These are phyloP conservation scores for Xylaria sp. DNA, from an alignment of 2,329 filamentous ascomycete species.

Conservation along the genomic window DNA sequence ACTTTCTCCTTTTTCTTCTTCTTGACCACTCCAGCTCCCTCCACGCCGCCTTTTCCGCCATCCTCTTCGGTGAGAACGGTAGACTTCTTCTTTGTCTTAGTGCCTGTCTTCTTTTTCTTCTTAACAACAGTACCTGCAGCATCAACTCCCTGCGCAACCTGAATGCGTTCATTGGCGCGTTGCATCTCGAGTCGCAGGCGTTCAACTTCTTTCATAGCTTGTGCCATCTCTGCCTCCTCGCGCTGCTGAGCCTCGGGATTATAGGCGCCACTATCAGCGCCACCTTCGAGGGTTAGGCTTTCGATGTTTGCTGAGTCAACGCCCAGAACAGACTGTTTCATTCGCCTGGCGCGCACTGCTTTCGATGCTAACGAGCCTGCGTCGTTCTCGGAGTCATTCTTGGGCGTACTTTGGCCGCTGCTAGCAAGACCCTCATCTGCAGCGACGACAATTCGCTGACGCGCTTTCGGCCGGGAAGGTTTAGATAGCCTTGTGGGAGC, in stretches of 20 bases:
- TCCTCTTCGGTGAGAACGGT: constrained; percentile 33
- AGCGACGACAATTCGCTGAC: constrained; percentile 74
- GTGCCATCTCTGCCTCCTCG: constrained; percentile 89
- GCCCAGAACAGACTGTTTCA: constrained; percentile 76
- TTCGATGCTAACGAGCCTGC: constrained; percentile 54
- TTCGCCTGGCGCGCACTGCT: constrained; percentile 62
- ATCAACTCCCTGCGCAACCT: constrained; percentile 75
- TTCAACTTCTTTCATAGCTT: constrained; percentile 90
- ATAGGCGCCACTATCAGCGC: constrained; percentile 51
- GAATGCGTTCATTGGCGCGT: constrained; percentile 78
- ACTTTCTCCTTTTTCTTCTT: constrained; percentile 60
- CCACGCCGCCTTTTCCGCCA: constrained; percentile 11
- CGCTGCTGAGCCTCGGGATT: constrained; percentile 75
- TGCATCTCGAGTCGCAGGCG: constrained; percentile 89
- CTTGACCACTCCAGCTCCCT: constrained; percentile 28
- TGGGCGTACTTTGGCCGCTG: constrained; percentile 61
- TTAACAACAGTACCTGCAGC: constrained; percentile 73
- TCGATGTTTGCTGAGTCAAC: constrained; percentile 88
- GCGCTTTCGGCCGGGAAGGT: constrained; percentile 54
- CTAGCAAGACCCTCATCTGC: constrained; percentile 76
- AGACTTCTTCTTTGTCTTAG: constrained; percentile 62
- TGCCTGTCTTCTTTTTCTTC: constrained; percentile 75
- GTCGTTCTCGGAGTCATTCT: constrained; percentile 66
- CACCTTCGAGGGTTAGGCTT: constrained; percentile 74
- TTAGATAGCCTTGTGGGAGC: constrained; percentile 46